A percentile compares a stretch with the other conserved stretches of the same genome.
Evolutionary conservation across 148 eudicot species (phyloP).

Genomic region (Limonium bicolor): DNA sequence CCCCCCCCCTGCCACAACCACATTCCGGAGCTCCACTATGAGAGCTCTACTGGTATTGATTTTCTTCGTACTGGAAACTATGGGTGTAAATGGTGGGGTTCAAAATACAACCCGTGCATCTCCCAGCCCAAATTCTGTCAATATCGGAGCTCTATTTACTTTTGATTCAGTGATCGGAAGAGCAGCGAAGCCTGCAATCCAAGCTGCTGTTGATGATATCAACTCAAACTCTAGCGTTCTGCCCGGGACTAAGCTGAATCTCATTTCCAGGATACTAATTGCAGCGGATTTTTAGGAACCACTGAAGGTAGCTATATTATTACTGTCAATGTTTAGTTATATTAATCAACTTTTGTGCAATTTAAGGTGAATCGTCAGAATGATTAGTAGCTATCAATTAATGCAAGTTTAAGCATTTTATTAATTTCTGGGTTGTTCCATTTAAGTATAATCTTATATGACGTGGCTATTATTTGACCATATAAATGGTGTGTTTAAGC

Average conservation of each 20-base stretch:
- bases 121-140: constrained; percentile 33
- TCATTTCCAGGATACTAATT: constrained; percentile 49
- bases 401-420: too few species aligned
- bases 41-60: constrained; percentile 8
- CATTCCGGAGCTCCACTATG: too few species aligned
- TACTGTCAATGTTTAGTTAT: too few species aligned
- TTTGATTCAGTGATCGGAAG: constrained; percentile 55
- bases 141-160: constrained; percentile 59
- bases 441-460: too few species aligned
- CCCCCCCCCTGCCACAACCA: too few species aligned
- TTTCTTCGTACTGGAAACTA: constrained; percentile 14
- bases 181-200: constrained; percentile 47
- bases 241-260: constrained; percentile 28
- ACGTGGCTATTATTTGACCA: too few species aligned
- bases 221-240: constrained; percentile 45
- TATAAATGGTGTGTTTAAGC: too few species aligned
- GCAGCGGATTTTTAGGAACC: constrained; percentile 73
- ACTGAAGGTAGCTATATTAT: constrained; percentile 60
- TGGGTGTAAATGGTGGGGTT: constrained; percentile 10
- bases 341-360: too few species aligned
- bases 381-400: too few species aligned
- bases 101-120: constrained; percentile 11
- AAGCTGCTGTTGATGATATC: constrained; percentile 55
- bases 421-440: too few species aligned
- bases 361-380: too few species aligned